phyloP scores from a whole-genome alignment of 1,284 basidiomycete species.

The Ustilago loliicola region DNA sequence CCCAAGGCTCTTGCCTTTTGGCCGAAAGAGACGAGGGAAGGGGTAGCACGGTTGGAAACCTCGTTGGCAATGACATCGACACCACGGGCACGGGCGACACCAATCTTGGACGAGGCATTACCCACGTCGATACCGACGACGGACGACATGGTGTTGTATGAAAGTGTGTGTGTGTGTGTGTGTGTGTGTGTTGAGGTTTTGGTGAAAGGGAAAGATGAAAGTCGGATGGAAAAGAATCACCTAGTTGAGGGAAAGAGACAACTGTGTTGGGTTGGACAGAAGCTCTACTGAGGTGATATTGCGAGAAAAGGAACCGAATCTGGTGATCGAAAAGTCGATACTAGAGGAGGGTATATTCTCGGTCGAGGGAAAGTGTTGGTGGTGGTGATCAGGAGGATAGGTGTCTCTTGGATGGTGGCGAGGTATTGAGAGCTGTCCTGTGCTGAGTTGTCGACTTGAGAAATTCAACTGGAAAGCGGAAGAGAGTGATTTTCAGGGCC shows the following conservation, averaged over 20 bases:
- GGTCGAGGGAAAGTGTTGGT: conserved; percentile 10
- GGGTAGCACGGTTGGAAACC: conserved; percentile 69
- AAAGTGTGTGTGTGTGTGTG: not conserved
- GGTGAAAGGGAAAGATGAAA: not conserved
- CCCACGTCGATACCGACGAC: conserved; percentile 69
- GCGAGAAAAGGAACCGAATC: not conserved
- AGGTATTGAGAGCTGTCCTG: not conserved
- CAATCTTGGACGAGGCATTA: conserved; percentile 67
- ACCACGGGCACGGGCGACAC: conserved; percentile 67
- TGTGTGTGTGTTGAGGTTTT: too few species aligned
- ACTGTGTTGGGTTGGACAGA: not conserved
- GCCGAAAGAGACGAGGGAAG: conserved; percentile 69
- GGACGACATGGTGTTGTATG: conserved; percentile 56
- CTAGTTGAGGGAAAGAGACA: not conserved
- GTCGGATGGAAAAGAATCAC: not conserved
- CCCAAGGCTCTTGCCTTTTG: conserved; percentile 69
- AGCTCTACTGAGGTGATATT: conserved; percentile 16
- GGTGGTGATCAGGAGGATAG: not conserved
- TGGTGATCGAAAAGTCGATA: conserved; percentile 12
- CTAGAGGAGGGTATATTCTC: conserved; percentile 22
- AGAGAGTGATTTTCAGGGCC: too few species aligned
- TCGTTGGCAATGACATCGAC: conserved; percentile 69
- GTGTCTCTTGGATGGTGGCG: conserved; percentile 9
- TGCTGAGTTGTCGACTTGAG: too few species aligned
- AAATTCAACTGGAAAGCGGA: too few species aligned